Evolutionary conservation across 2,329 filamentous ascomycete species (phyloP).

Genomic region (Fusarium succisae): DNA sequence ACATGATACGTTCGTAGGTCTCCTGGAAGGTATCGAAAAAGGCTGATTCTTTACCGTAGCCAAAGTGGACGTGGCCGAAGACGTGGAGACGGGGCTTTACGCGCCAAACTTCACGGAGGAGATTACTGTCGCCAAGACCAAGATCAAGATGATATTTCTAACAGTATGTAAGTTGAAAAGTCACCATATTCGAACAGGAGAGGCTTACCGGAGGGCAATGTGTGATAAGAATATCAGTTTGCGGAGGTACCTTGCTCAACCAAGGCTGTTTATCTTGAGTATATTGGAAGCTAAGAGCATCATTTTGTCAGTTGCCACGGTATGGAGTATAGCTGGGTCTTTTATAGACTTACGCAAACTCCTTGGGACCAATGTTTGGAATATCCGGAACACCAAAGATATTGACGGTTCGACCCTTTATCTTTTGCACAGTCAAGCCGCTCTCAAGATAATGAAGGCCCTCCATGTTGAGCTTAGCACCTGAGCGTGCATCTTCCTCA

Average conservation of each 20-base stretch:
- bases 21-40: constrained; percentile 80
- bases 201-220: constrained; percentile 75
- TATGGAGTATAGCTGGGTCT: not conserved
- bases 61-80: constrained; percentile 86
- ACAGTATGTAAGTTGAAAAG: constrained; percentile 4
- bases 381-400: constrained; percentile 87
- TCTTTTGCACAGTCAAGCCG: constrained; percentile 68
- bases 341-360: constrained; percentile 64
- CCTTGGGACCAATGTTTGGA: constrained; percentile 75
- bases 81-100: constrained; percentile 80
- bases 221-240: constrained; percentile 82
- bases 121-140: constrained; percentile 74
- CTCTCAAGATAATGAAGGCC: constrained; percentile 81
- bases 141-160: constrained; percentile 75
- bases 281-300: constrained; percentile 74
- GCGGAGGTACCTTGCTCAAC: constrained; percentile 73
- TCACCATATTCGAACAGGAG: not conserved
- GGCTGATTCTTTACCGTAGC: constrained; percentile 73
- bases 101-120: constrained; percentile 78
- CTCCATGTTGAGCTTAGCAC: constrained; percentile 70
- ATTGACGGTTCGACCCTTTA: constrained; percentile 62
- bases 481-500: constrained; percentile 62
- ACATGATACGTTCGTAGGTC: constrained; percentile 73
- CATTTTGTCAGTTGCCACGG: constrained; percentile 1
- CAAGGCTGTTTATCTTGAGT: constrained; percentile 72